Conservation (phyloP, 305 asterid genomes). For the Solanum hybrid region DNA sequence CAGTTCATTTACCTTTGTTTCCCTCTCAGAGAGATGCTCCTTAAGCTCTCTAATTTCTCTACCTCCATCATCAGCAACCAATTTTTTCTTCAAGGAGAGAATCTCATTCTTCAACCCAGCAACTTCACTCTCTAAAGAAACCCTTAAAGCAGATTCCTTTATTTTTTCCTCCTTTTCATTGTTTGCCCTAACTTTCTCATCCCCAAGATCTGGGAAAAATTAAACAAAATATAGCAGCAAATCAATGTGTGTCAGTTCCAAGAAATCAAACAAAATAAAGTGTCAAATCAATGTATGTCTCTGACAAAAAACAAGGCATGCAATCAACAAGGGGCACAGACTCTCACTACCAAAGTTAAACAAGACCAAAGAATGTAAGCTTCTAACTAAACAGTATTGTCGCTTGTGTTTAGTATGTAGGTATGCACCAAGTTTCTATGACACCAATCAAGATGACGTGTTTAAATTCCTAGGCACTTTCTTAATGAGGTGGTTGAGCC, state of each 20-base stretch:
- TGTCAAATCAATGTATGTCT: neutral
- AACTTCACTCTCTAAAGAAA: constrained; percentile 60
- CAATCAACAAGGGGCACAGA: neutral
- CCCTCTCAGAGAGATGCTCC: constrained; percentile 31
- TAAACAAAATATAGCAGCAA: constrained; percentile 6
- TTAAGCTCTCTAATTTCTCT: constrained; percentile 28
- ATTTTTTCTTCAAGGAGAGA: constrained; percentile 38
- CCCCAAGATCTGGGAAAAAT: constrained; percentile 37
- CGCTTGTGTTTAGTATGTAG: neutral
- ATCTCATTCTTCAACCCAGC: constrained; percentile 52
- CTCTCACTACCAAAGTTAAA: neutral
- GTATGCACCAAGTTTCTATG: neutral
- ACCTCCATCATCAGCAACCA: constrained; percentile 24
- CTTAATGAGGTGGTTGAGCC: neutral
- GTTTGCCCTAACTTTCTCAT: constrained; percentile 37
- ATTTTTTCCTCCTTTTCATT: constrained; percentile 46
- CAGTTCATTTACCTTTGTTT: constrained; percentile 42
- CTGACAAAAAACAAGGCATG: neutral
- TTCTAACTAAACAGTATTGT: neutral
- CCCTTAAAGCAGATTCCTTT: constrained; percentile 39
- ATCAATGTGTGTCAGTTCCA: neutral
- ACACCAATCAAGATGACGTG: neutral
- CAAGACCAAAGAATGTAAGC: neutral
- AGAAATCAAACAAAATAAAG: constrained; percentile 4
- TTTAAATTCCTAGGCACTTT: neutral